phyloP scores from a whole-genome alignment of 2,329 filamentous ascomycete genomes.

The Teratosphaeria nubilosa region DNA sequence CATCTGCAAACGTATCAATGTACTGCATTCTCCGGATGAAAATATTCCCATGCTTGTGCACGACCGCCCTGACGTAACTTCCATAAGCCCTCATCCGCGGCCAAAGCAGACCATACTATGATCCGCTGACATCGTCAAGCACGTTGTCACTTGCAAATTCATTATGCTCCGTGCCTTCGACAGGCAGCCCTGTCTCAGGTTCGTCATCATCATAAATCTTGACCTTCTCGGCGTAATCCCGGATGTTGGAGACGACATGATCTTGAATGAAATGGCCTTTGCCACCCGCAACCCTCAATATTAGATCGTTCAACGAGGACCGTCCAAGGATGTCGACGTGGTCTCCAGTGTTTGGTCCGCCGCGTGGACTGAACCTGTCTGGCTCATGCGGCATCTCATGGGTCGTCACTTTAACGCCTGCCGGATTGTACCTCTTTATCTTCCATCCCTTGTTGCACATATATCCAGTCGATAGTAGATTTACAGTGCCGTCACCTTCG shows the following conservation, averaged over 20 bases:
- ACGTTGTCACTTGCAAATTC: neutral
- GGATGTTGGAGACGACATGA: conserved; percentile 69
- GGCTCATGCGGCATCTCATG: conserved; percentile 97
- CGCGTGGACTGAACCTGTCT: conserved; percentile 76
- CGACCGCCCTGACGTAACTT: neutral
- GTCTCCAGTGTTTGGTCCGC: conserved; percentile 62
- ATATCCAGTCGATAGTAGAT: conserved; percentile 81
- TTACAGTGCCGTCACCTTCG: conserved; percentile 93
- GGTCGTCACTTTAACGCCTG: conserved; percentile 67
- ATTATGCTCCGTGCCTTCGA: neutral
- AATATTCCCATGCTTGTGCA: neutral
- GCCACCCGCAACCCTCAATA: conserved; percentile 77
- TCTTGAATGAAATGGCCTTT: conserved; percentile 70
- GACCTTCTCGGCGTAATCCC: conserved; percentile 71
- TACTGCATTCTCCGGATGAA: neutral
- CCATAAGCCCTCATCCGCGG: neutral
- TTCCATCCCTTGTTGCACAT: conserved; percentile 97
- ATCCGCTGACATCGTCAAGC: neutral
- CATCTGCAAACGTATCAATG: neutral
- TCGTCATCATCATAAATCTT: conserved; percentile 58
- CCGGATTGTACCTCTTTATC: conserved; percentile 87
- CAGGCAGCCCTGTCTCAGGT: neutral
- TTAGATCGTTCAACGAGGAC: conserved; percentile 79
- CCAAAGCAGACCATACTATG: neutral
- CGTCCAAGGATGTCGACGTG: conserved; percentile 94